Base-by-base conservation (phyloP, 2,329 filamentous ascomycete species). In the Pyrenophora teres region DNA sequence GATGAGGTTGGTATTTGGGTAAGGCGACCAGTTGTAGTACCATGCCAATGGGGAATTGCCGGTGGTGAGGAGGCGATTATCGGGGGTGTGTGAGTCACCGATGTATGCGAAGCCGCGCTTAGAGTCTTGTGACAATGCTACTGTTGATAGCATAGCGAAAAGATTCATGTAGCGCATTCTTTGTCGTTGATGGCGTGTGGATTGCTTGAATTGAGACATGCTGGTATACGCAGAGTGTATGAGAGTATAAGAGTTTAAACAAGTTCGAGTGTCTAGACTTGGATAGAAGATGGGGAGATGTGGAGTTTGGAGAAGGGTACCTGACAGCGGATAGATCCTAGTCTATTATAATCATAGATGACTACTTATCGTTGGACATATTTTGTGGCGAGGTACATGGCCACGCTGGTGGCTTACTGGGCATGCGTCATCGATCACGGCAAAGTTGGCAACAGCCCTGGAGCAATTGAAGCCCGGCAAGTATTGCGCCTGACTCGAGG, bases 11-110 rank as follows among this genome's bases (percentile, higher is more conserved):
- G 81, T 4, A 85, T 87, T 18, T 70, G 72, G 41, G 78, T 74
- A 73, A 12, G 80, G 71, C 16, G 76, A 75, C 74, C 92, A 94
- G 76, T 92, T 93, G 80, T 93, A 94, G 78, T 94, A 94, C 90
- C 90, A 94, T 2, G 83, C 86, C 43, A 94, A 71, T 37, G 85
- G 83, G 6, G 82, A 84, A 31, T 80, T 83, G 37, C 77, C 70
- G 41, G 18, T 77, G 83, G 87, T 91, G 59, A 88, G 77, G 42
- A 81, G 72, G 73, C 88, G 82, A 72, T 92, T 90, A 32, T 79
- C 63, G 1, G 83, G 77, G 40, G 78, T 74, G 4, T 82, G 72
- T 3, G 76, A 64, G 60, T 85, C 81, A 13, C 84, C 81, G 8
- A 89, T 82, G 72, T 85, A 91, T 60, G 86, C 82, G 39, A 94